Conservation (phyloP, 768 basidiomycete genomes). For the Lepiota subincarnata region DNA sequence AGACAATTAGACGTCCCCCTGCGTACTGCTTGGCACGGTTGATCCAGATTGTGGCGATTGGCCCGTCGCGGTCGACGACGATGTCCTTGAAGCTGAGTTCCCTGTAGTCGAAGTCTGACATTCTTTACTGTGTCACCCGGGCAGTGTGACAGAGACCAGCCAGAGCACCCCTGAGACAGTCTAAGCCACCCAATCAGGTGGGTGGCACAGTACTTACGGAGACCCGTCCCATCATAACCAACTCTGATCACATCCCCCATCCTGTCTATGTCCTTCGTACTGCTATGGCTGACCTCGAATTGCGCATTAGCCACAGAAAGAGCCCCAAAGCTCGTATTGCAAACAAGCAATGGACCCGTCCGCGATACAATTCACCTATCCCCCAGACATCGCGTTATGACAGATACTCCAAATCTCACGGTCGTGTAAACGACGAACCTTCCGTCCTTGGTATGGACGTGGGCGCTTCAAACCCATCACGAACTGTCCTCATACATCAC, state of each 20-base stretch:
- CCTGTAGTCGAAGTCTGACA: conserved; percentile 31
- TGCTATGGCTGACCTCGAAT: conserved; percentile 18
- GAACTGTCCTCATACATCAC: neutral
- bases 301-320: conserved; percentile 17
- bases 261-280: neutral
- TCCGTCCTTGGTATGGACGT: neutral
- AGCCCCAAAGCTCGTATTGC: neutral
- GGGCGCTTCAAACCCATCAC: neutral
- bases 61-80: conserved; percentile 38
- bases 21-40: conserved; percentile 45
- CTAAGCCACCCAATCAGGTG: neutral
- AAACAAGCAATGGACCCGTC: conserved; percentile 19
- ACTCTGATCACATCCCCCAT: neutral
- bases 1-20: neutral
- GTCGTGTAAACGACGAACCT: neutral
- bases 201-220: too few relatives aligned
- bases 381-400: neutral
- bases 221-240: neutral
- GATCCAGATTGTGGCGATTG: conserved; percentile 39
- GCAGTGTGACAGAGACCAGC: neutral
- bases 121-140: conserved; percentile 13
- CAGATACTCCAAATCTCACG: neutral
- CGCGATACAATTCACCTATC: conserved; percentile 11
- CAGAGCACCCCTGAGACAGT: neutral
- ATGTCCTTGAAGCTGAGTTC: conserved; percentile 37